Base-by-base conservation (phyloP, 139 green algal species). In the Picochlorum sp. region DNA sequence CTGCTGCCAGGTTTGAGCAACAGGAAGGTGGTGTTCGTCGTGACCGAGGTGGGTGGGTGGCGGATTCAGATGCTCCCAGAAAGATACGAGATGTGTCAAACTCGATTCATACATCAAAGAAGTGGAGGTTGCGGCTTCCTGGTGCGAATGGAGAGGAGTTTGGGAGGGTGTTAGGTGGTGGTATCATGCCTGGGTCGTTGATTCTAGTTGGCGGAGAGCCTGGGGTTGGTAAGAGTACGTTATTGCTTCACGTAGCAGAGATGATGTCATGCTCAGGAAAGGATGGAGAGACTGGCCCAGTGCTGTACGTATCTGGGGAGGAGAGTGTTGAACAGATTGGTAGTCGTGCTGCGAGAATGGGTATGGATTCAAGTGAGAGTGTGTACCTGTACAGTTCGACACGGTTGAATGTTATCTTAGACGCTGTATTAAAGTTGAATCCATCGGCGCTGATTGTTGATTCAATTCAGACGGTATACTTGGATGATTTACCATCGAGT, bases 221-320 rank as follows among this genome's bases (percentile, higher is more conserved):
- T 16, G 93, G 93, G 2, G 86, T 97, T n/a, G 92, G 92, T 66
- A 98, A 98, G 69, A 88, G 72, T 57, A 98, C 93, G 6, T 77
- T 98, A 37, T 79, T 96, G 63, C 81, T 98, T 49, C 92, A 98
- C 79, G 73, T 96, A 34, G 57, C 44, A 41, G 34, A 41, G 34
- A 41, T 47, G 28, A 69, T 49, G 13, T 34, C 6, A 34, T 57
- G 3, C 24, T 21, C 18, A 13, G 49, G 47, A 21, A 62, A 41
- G 34, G 34, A 41, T 41, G 34, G 34, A 41, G 34, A 41, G 2
- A 41, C 34, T 41, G 34, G 34, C 34, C 34, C 34, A 41, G 85
- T 96, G 47, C 73, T 96, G 49, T 96, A 95, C 65, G 74, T 94
- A 0, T 86, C 79, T 3, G 89, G 76, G 6, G 85, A 93, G 65